Evolutionary conservation across 306 rosid genomes (phyloP).

Genomic region (Vicia sativa): DNA sequence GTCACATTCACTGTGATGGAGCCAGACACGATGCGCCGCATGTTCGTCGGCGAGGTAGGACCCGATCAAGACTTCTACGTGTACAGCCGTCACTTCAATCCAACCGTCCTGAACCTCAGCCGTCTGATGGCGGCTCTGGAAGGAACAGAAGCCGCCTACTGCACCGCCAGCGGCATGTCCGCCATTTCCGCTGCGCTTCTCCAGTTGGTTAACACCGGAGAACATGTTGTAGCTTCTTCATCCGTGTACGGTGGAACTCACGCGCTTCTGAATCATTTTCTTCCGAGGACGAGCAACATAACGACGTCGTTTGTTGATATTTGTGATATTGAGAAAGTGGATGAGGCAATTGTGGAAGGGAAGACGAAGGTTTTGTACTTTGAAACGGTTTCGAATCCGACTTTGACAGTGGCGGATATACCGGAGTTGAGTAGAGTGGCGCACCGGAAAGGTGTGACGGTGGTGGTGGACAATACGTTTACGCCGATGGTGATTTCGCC

Average conservation of each 20-base stretch:
- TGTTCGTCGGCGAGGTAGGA: slow-evolving; percentile 89
- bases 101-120: slow-evolving; percentile 80
- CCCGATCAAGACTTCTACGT: slow-evolving; percentile 86
- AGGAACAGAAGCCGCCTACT: slow-evolving; percentile 94
- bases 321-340: slow-evolving; percentile 52
- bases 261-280: slow-evolving; percentile 71
- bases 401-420: slow-evolving; percentile 67
- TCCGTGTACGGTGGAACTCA: slow-evolving; percentile 89
- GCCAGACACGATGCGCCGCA: slow-evolving; percentile 85
- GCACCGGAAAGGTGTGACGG: slow-evolving; percentile 66
- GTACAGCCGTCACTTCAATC: slow-evolving; percentile 99
- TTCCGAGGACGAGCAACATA: slow-evolving; percentile 65
- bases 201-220: slow-evolving; percentile 71
- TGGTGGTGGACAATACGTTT: slow-evolving; percentile 93
- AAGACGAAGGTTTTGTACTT: slow-evolving; percentile 72
- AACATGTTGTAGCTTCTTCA: slow-evolving; percentile 65
- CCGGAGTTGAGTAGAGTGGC: slow-evolving; percentile 72
- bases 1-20: slow-evolving; percentile 99
- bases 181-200: slow-evolving; percentile 67
- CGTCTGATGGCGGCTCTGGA: slow-evolving; percentile 93
- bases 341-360: slow-evolving; percentile 61
- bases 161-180: slow-evolving; percentile 94
- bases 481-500: slow-evolving; percentile 90
- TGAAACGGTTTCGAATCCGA: slow-evolving; percentile 77
- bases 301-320: slow-evolving; percentile 72